Percentiles rank a stretch among this genome's conserved stretches.
Conservation (phyloP, 345 rosid species). For the Salix arbutifolia region DNA sequence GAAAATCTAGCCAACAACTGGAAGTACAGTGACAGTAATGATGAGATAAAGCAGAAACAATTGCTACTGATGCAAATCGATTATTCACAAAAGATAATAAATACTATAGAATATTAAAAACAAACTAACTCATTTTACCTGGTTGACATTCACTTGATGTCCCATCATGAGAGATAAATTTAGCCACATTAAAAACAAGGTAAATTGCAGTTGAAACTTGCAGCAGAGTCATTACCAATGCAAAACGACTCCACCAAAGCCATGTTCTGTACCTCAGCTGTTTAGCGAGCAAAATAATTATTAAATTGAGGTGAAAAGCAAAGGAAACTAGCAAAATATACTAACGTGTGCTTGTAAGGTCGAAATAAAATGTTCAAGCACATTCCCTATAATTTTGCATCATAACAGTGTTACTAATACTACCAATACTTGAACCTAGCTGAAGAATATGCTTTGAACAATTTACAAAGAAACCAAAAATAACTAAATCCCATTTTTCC, state of each 20-base stretch:
- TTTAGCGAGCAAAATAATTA: conserved; percentile 3
- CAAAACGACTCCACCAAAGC: conserved; percentile 79
- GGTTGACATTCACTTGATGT: conserved; percentile 42
- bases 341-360: background rate
- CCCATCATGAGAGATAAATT: conserved; percentile 43
- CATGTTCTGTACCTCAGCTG: conserved; percentile 76
- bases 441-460: background rate
- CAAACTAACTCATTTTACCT: conserved; percentile 43
- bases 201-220: conserved; percentile 63
- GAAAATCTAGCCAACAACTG: background rate
- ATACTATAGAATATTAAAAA: background rate
- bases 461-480: background rate
- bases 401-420: background rate
- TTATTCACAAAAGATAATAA: background rate
- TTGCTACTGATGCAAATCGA: background rate
- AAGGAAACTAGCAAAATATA: background rate
- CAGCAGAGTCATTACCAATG: conserved; percentile 50
- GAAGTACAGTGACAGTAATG: background rate
- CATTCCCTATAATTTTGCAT: background rate
- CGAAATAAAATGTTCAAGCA: background rate
- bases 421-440: background rate
- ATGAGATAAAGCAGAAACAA: background rate
- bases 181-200: conserved; percentile 46
- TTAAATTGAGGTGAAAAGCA: background rate
- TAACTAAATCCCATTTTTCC: background rate